Evolutionary conservation across 2,329 filamentous ascomycete species (phyloP), one percentile per base, ranked within the genome.

Genomic region (Calonectria ilicicola): DNA sequence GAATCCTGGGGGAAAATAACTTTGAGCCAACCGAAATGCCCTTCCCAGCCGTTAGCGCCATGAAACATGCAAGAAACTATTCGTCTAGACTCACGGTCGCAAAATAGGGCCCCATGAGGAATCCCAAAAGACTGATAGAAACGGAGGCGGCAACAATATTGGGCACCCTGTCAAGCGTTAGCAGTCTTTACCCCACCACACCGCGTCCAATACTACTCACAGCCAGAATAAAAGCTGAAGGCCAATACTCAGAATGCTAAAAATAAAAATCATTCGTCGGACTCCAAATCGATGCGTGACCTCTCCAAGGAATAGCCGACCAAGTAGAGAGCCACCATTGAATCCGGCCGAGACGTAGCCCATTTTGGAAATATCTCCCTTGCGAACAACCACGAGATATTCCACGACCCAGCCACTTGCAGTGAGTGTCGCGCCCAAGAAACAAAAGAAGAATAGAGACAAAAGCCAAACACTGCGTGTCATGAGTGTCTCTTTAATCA

Each of bases 361-460:
- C 81, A 92, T 89, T 21, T 88, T 83, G 0, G 88, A 84, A 0
- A 93, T 82, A 2, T 89, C 83, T 0, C 91, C 91, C 3, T 88
- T 83, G 0, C 91, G 88, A n/a, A 90, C 89, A 2, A 87, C 86
- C 8, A 92, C 88, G 3, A 93, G 85, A 68, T 91, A 93, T 74
- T 92, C 90, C 2, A 93, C 91, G 0, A 93, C 88, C 91, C 91
- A 93, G 1, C 91, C 91, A 72, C 84, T 81, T 0, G 90, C 88
- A 0, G 91, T 93, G 2, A 91, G 86, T 1, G 78, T 80, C 0
- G 86, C 87, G 0, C 91, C 91, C 0, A 93, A 83, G 65, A 89
- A 89, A 79, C 92, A 92, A 82, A 93, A 93, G 82, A 90, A 93
- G 80, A 91, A 93, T 2, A 91, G 67, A 62, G 90, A 90, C 3